Percentiles rank a stretch among this genome's conserved stretches.
Conservation (phyloP, 345 rosid genomes). For the Eucalyptus victrix region DNA sequence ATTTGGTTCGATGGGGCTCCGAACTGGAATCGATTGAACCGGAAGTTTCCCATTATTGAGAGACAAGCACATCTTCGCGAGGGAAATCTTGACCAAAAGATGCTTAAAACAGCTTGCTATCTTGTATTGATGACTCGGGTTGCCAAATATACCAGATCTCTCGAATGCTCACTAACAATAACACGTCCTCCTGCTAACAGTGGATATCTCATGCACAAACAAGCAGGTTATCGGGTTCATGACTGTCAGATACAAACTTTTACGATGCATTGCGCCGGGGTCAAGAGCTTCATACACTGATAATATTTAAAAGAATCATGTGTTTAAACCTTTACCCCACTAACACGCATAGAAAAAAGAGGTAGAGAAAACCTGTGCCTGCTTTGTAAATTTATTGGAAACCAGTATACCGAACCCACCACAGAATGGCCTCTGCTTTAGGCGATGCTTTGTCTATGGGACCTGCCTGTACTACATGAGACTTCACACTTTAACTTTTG, state of each 20-base stretch:
- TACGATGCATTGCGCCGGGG: neutral
- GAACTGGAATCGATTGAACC: neutral
- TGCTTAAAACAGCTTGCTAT: neutral
- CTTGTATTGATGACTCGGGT: neutral
- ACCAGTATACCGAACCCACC: neutral
- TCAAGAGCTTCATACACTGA: neutral
- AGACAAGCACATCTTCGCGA: neutral
- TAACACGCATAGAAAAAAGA: neutral
- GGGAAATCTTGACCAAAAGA: neutral
- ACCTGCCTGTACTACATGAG: neutral
- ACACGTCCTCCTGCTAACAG: neutral
- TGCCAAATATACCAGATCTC: neutral
- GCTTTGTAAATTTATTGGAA: neutral
- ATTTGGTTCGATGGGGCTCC: neutral
- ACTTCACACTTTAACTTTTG: constrained; percentile 36
- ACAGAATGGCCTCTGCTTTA: neutral
- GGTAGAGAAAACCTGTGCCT: neutral
- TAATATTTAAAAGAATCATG: neutral
- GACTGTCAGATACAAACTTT: neutral
- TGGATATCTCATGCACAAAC: neutral
- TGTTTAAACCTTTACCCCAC: neutral
- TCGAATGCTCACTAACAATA: neutral
- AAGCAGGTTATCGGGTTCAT: neutral
- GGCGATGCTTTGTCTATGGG: neutral
- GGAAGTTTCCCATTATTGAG: neutral